These are phyloP conservation scores for Entrophospora sp. DNA, from an alignment of 192 early-diverging fungal genomes.

Conservation along the genomic window DNA sequence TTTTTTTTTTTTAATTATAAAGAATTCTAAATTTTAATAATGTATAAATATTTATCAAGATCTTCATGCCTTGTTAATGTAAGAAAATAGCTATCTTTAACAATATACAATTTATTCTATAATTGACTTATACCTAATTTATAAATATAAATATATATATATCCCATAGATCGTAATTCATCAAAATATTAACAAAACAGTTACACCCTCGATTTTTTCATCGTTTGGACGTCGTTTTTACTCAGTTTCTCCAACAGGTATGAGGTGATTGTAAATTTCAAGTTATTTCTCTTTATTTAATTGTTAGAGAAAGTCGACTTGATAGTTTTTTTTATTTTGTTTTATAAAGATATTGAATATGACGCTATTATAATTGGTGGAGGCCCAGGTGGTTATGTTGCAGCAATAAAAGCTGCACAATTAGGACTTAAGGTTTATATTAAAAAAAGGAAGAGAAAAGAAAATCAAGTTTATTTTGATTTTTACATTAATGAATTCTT, in stretches of 20 bases:
- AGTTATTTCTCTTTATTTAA: background rate
- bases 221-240: background rate
- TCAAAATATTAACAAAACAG: background rate
- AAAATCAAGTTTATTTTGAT: no score
- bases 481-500: no score
- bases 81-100: no score
- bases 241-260: background rate
- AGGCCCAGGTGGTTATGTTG: slow-evolving; percentile 97
- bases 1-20: no score
- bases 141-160: no score
- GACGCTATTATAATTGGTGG: slow-evolving; percentile 87
- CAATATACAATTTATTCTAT: no score
- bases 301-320: background rate
- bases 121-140: no score
- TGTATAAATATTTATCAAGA: no score
- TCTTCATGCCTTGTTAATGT: no score
- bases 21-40: no score
- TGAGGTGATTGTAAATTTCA: background rate
- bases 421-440: slow-evolving; percentile 97
- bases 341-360: slow-evolving; percentile 41
- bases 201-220: background rate
- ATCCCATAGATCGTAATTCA: background rate
- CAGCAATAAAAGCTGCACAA: slow-evolving; percentile 98
- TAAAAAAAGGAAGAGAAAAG: no score
- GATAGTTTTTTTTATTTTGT: background rate